Conservation (phyloP, 768 basidiomycete genomes). For the Mycena rebaudengoi region DNA sequence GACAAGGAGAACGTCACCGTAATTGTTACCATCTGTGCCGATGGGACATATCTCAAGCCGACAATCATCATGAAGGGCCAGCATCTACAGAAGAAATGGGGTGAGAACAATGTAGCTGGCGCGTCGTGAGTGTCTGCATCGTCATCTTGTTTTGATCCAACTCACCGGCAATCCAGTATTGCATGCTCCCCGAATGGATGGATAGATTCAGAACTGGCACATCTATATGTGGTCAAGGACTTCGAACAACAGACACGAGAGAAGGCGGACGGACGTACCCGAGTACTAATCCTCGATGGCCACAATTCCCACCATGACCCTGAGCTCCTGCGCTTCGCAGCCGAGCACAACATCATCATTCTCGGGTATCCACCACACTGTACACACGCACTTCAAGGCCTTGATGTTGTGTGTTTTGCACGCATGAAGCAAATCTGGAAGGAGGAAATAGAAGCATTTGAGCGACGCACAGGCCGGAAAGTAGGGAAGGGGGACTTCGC, state of each 20-base stretch:
- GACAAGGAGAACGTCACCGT: conserved; percentile 45
- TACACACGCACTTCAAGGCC: too few species aligned
- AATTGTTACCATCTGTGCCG: conserved; percentile 48
- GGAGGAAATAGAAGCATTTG: conserved; percentile 13
- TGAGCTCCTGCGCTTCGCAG: too few species aligned
- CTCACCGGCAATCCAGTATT: background rate
- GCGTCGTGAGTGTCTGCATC: conserved; percentile 36
- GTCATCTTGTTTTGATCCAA: background rate
- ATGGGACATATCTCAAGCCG: conserved; percentile 42
- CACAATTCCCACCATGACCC: background rate
- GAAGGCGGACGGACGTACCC: conserved; percentile 28
- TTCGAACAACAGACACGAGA: conserved; percentile 32
- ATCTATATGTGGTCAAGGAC: background rate
- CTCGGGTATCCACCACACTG: too few species aligned
- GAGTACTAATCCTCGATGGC: background rate
- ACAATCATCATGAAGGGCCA: conserved; percentile 49
- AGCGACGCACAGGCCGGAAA: background rate
- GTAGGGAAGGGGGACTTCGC: conserved; percentile 31
- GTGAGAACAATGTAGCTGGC: conserved; percentile 43
- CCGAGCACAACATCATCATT: too few species aligned
- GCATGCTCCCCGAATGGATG: background rate
- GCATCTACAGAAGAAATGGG: conserved; percentile 39
- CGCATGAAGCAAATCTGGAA: conserved; percentile 28
- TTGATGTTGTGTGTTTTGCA: conserved; percentile 35
- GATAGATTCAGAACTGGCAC: background rate